Evolutionary conservation across 345 rosid genomes (phyloP).

Genomic region (Streptanthus diversifolius): DNA sequence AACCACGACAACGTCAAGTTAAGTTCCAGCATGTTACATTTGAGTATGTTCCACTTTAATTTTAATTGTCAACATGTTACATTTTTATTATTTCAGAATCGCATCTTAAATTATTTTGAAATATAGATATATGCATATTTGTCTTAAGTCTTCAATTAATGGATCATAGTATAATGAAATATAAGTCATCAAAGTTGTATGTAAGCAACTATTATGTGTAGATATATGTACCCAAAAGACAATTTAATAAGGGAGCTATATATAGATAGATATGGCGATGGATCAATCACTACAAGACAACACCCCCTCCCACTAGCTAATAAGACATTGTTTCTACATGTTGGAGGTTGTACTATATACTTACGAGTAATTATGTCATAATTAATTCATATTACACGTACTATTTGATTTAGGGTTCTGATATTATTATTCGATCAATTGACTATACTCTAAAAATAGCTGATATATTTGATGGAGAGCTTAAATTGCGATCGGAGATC

Average conservation of each 20-base stretch:
- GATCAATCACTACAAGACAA: constrained; percentile 11
- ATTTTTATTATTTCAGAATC: neutral
- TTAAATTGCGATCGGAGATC: neutral
- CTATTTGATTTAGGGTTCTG: neutral
- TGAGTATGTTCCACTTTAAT: neutral
- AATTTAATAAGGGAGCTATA: neutral
- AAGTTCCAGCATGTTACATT: neutral
- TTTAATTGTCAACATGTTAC: neutral
- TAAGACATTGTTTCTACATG: neutral
- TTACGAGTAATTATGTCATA: neutral
- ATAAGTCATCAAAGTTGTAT: constrained; percentile 12
- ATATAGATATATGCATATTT: neutral
- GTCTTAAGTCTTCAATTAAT: neutral
- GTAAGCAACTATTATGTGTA: neutral
- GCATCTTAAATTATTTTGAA: neutral
- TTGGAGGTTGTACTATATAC: neutral
- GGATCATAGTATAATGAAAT: neutral
- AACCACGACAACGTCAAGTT: neutral
- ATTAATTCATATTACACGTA: neutral
- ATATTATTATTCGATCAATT: neutral
- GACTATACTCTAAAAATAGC: neutral
- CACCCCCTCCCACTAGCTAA: neutral
- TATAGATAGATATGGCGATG: neutral
- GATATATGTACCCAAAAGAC: neutral
- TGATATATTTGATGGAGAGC: neutral